Conservation (phyloP, 441 rosid species). For the Cnidoscolus chayamansa region DNA sequence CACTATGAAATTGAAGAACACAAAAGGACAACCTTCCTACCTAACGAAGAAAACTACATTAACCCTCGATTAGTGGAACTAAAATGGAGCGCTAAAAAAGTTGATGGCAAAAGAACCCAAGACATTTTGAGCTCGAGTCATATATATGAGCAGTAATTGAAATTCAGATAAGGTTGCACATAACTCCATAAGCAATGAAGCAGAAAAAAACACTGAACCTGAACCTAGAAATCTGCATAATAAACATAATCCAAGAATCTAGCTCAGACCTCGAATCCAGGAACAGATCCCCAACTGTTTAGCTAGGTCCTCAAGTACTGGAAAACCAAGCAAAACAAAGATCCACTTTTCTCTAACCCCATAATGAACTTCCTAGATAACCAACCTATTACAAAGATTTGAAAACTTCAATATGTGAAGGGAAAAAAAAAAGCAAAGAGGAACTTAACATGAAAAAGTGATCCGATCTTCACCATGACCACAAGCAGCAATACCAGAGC, state of each 20-base stretch:
- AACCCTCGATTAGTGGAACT: neutral
- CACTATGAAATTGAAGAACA: neutral
- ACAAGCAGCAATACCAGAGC: neutral
- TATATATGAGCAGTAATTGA: neutral
- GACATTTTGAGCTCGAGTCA: neutral
- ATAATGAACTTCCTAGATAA: neutral
- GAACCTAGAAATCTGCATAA: neutral
- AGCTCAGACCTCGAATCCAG: neutral
- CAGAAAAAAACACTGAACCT: neutral
- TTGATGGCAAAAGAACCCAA: neutral
- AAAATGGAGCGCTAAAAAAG: neutral
- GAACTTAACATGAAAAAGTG: neutral
- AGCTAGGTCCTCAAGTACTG: conserved; percentile 6
- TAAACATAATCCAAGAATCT: neutral
- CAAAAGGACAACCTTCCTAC: neutral
- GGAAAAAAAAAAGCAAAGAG: neutral
- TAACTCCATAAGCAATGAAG: neutral
- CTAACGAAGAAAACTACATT: neutral
- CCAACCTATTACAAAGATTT: neutral
- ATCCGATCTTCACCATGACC: neutral
- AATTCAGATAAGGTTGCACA: neutral
- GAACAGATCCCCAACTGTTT: neutral
- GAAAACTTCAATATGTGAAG: neutral
- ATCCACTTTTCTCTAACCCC: neutral
- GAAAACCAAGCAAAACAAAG: neutral